These are phyloP conservation scores for Cucurbita moschata DNA, from an alignment of 306 rosid genomes.

Conservation along the genomic window DNA sequence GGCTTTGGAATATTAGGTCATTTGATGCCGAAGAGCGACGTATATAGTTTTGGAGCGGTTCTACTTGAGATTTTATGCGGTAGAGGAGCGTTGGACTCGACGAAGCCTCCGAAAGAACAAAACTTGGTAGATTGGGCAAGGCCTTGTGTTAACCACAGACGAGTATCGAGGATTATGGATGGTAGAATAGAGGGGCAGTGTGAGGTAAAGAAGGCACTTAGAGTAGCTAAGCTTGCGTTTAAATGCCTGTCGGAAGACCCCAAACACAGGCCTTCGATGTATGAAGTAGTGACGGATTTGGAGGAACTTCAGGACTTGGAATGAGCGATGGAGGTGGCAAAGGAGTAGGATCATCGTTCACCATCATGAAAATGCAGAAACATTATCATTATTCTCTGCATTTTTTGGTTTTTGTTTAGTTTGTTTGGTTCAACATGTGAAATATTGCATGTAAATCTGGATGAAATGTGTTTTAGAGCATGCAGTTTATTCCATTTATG, in stretches of 20 bases:
- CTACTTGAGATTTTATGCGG: slow-evolving; percentile 75
- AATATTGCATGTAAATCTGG: background rate
- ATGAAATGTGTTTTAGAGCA: background rate
- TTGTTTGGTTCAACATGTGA: background rate
- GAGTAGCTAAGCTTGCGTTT: slow-evolving; percentile 44
- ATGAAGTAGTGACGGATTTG: slow-evolving; percentile 44
- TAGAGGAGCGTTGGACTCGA: slow-evolving; percentile 52
- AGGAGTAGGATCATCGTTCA: background rate
- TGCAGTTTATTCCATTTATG: background rate
- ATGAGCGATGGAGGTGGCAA: background rate
- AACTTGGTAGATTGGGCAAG: slow-evolving; percentile 76
- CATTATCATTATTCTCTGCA: background rate
- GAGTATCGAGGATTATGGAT: slow-evolving; percentile 59
- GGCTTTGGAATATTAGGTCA: slow-evolving; percentile 43
- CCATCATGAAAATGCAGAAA: background rate
- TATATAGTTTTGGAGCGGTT: slow-evolving; percentile 89
- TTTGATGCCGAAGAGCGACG: slow-evolving; percentile 70
- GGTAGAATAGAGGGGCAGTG: slow-evolving; percentile 65
- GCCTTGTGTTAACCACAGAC: slow-evolving; percentile 57
- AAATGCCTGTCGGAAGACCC: slow-evolving; percentile 59
- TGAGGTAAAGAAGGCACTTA: slow-evolving; percentile 33
- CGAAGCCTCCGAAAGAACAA: slow-evolving; percentile 53
- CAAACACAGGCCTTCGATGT: slow-evolving; percentile 65
- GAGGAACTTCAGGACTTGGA: slow-evolving; percentile 46
- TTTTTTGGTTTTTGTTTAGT: background rate